These are phyloP conservation scores for Cyclostephanos invisitatus DNA, from an alignment of 108 stramenopile genomes.

Conservation along the genomic window DNA sequence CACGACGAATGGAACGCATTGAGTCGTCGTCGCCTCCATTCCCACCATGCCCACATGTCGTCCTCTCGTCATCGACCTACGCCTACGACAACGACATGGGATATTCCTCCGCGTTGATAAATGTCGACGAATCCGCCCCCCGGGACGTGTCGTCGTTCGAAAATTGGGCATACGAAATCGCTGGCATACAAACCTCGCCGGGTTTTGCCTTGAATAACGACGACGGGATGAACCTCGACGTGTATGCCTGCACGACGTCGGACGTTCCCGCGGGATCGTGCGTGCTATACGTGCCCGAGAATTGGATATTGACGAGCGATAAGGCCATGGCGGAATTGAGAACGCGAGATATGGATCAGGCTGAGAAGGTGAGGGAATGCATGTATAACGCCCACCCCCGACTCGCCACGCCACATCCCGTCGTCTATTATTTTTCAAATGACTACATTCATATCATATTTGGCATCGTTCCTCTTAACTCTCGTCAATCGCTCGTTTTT, in stretches of 20 bases:
- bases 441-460: too few species aligned
- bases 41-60: too few species aligned
- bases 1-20: too few species aligned
- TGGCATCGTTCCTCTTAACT: too few species aligned
- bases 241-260: slow-evolving; percentile 28
- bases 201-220: slow-evolving; percentile 35
- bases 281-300: slow-evolving; percentile 42
- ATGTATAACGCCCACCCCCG: too few species aligned
- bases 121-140: slow-evolving; percentile 37
- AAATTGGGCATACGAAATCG: slow-evolving; percentile 25
- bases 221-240: slow-evolving; percentile 29
- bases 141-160: slow-evolving; percentile 47
- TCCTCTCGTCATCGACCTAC: neutral
- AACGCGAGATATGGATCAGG: slow-evolving; percentile 8
- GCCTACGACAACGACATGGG: neutral
- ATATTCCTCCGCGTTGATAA: slow-evolving; percentile 20
- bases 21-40: too few species aligned
- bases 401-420: too few species aligned
- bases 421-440: too few species aligned
- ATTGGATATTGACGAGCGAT: slow-evolving; percentile 32
- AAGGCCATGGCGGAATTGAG: slow-evolving; percentile 44
- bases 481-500: too few species aligned
- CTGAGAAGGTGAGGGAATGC: slow-evolving; percentile 26
- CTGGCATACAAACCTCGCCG: slow-evolving; percentile 33
- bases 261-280: slow-evolving; percentile 40